Percentiles rank a stretch among this genome's conserved stretches.
Evolutionary conservation across 2,329 filamentous ascomycete genomes (phyloP).

Genomic region (Trichoderma sp.): DNA sequence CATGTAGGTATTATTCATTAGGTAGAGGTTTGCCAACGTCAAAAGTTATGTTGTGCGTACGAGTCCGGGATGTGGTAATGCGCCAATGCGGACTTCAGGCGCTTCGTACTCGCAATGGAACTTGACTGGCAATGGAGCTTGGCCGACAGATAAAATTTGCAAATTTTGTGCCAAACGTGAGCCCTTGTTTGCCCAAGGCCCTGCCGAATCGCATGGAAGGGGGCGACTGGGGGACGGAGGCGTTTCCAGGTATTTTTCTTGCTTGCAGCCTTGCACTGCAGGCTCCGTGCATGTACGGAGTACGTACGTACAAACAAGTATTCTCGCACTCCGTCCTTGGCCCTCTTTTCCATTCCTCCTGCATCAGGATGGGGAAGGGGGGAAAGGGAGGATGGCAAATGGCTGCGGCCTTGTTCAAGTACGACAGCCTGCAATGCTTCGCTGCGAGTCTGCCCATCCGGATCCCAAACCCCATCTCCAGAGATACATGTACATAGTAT

Average conservation of each 20-base stretch:
- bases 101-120: conserved; percentile 2
- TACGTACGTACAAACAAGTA: background rate
- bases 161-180: conserved; percentile 3
- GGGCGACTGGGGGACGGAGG: conserved; percentile 10
- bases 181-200: conserved; percentile 8
- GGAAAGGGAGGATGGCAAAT: background rate
- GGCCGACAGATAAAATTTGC: conserved; percentile 13
- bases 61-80: background rate
- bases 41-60: background rate
- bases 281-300: conserved; percentile 10
- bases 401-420: background rate
- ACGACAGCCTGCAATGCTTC: background rate
- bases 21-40: background rate
- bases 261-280: conserved; percentile 19
- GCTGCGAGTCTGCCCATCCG: conserved; percentile 5
- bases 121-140: background rate
- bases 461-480: background rate
- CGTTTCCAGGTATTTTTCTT: conserved; percentile 17
- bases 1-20: background rate
- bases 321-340: background rate
- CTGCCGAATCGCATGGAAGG: conserved; percentile 14
- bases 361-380: background rate
- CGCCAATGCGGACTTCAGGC: background rate
- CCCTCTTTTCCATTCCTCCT: background rate
- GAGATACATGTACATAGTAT: background rate